Evolutionary conservation across 805 yeast genomes (phyloP).

Genomic region (Brettanomyces custersianus): DNA sequence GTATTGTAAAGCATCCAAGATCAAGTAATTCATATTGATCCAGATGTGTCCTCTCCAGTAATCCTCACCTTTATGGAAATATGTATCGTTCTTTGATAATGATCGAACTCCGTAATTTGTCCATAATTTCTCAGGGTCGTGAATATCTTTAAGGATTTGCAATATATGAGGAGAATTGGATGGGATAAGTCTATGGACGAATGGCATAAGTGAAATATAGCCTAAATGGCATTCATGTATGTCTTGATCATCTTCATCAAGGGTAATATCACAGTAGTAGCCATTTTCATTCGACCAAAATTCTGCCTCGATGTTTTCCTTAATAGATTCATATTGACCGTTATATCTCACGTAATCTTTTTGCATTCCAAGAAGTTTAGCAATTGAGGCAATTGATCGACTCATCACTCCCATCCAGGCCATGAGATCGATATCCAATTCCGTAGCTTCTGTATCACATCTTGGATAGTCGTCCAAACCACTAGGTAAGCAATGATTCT

Average conservation of each 20-base stretch:
- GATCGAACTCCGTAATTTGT: conserved; percentile 74
- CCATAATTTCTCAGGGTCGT: conserved; percentile 71
- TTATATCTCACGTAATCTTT: conserved; percentile 52
- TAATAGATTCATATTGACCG: conserved; percentile 45
- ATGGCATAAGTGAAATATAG: conserved; percentile 80
- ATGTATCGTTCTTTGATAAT: conserved; percentile 55
- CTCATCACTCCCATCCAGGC: conserved; percentile 96
- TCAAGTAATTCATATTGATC: conserved; percentile 83
- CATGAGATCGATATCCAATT: conserved; percentile 79
- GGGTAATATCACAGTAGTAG: conserved; percentile 76
- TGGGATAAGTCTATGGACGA: conserved; percentile 59
- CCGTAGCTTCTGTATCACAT: conserved; percentile 73
- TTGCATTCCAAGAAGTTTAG: conserved; percentile 46
- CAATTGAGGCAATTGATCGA: conserved; percentile 65
- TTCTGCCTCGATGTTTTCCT: conserved; percentile 54
- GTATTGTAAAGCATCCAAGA: conserved; percentile 57
- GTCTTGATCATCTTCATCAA: conserved; percentile 64
- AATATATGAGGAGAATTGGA: conserved; percentile 33
- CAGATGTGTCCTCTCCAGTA: conserved; percentile 96
- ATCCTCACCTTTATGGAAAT: conserved; percentile 73
- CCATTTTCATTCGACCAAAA: conserved; percentile 71
- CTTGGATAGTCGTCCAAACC: conserved; percentile 97
- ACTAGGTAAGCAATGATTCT: conserved; percentile 78
- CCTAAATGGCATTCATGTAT: conserved; percentile 79
- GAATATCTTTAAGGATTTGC: conserved; percentile 45